phyloP scores from a whole-genome alignment of 208 protist species.

The Tritrichomonas foetus region DNA sequence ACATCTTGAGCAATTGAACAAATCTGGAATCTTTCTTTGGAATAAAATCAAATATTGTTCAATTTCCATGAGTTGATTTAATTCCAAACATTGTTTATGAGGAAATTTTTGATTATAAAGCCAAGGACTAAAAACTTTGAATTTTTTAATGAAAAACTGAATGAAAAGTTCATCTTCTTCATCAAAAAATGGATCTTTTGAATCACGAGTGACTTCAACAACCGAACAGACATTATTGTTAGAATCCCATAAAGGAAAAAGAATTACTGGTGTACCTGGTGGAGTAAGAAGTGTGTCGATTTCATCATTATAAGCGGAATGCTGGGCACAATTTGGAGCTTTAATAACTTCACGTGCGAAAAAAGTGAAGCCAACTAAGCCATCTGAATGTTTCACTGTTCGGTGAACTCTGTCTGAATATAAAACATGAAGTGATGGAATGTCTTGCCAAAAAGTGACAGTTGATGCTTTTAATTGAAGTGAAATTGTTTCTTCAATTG shows the following conservation, averaged over 20 bases:
- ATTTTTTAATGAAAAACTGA: background rate
- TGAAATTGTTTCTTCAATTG: background rate
- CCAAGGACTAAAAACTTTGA: background rate
- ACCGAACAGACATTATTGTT: constrained; percentile 20
- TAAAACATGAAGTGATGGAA: constrained; percentile 2
- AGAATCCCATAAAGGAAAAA: background rate
- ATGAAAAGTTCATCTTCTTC: constrained; percentile 18
- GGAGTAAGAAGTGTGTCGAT: background rate
- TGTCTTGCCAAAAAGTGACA: constrained; percentile 15
- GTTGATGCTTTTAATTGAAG: background rate
- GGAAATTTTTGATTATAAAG: background rate
- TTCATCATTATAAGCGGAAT: background rate
- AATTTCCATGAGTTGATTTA: background rate
- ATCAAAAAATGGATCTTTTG: background rate
- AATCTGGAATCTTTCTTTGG: background rate
- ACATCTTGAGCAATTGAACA: background rate
- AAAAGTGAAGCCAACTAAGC: background rate
- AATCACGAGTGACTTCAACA: background rate
- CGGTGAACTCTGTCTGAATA: background rate
- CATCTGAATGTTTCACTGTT: background rate
- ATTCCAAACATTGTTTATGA: background rate
- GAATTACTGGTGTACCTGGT: background rate
- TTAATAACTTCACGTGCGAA: background rate
- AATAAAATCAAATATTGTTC: constrained; percentile 24
- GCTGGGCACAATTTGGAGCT: background rate